phyloP scores from a whole-genome alignment of 1,284 basidiomycete species.

The Pyrrhoderma noxium region DNA sequence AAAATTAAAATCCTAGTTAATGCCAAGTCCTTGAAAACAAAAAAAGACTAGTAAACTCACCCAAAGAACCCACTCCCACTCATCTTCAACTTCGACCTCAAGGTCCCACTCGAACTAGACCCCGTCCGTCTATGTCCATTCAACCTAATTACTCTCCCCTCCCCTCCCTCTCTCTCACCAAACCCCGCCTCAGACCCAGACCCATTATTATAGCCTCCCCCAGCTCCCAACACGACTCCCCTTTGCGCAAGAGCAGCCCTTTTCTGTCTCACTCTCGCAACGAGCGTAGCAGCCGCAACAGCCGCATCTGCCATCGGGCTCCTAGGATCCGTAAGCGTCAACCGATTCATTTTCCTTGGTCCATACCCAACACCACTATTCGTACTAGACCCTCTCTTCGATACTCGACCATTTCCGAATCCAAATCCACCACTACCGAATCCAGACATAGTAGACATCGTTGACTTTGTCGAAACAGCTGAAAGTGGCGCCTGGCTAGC shows the following conservation, averaged over 20 bases:
- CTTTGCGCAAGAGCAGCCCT: slow-evolving; percentile 8
- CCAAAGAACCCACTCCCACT: slow-evolving; percentile 17
- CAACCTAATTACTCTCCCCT: neutral
- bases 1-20: neutral
- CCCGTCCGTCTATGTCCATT: slow-evolving; percentile 3
- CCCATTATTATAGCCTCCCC: too few relatives aligned
- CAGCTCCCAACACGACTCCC: neutral
- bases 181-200: neutral
- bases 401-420: neutral
- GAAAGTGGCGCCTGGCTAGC: slow-evolving; percentile 9
- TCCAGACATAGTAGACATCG: slow-evolving; percentile 1
- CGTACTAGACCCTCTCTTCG: neutral
- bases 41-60: neutral
- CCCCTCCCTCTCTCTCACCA: neutral
- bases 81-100: slow-evolving; percentile 11
- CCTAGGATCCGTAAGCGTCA: slow-evolving; percentile 14
- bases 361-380: neutral
- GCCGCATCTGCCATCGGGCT: slow-evolving; percentile 15
- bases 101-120: neutral
- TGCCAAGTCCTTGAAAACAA: neutral
- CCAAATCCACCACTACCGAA: neutral
- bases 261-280: slow-evolving; percentile 15
- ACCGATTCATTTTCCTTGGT: slow-evolving; percentile 14
- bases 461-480: slow-evolving; percentile 11
- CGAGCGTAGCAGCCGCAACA: slow-evolving; percentile 14